Evolutionary conservation across 106 monocot species (phyloP).

Genomic region (Posidonia australis): DNA sequence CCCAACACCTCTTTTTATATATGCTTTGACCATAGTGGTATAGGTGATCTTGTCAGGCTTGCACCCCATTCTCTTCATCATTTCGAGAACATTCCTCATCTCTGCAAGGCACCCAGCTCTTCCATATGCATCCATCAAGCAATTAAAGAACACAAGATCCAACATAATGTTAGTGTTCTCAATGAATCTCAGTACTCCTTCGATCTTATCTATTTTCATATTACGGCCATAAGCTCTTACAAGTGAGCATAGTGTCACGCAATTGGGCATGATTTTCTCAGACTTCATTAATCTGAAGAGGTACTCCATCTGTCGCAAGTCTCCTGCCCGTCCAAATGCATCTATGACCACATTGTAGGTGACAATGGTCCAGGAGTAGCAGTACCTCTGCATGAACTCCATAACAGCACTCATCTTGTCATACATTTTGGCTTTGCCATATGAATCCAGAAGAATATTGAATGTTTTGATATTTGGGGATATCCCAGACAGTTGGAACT

Average conservation of each 20-base stretch:
- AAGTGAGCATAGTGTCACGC: conserved; percentile 80
- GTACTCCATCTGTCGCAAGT: conserved; percentile 84
- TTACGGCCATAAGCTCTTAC: conserved; percentile 79
- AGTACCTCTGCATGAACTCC: conserved; percentile 99
- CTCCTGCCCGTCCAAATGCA: conserved; percentile 84
- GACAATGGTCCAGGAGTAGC: conserved; percentile 84
- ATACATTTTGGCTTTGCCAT: conserved; percentile 73
- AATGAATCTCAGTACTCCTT: conserved; percentile 51
- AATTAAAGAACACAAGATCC: conserved; percentile 80
- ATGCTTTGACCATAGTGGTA: conserved; percentile 84
- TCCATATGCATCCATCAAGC: conserved; percentile 90
- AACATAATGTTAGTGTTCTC: conserved; percentile 77
- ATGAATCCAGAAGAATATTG: conserved; percentile 90
- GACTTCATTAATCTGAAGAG: conserved; percentile 91
- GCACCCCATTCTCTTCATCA: conserved; percentile 63
- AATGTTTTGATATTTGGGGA: conserved; percentile 82
- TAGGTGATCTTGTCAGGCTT: conserved; percentile 79
- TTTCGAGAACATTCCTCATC: conserved; percentile 78
- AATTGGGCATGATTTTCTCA: conserved; percentile 77
- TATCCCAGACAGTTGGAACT: conserved; percentile 79
- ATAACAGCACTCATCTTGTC: conserved; percentile 96
- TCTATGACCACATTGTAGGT: conserved; percentile 98
- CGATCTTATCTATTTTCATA: conserved; percentile 53
- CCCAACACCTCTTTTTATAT: conserved; percentile 54
- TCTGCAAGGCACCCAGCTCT: conserved; percentile 68